Evolutionary conservation across 345 rosid genomes (phyloP), one percentile per base, ranked within the genome.

Genomic region (Kernera saxatilis): DNA sequence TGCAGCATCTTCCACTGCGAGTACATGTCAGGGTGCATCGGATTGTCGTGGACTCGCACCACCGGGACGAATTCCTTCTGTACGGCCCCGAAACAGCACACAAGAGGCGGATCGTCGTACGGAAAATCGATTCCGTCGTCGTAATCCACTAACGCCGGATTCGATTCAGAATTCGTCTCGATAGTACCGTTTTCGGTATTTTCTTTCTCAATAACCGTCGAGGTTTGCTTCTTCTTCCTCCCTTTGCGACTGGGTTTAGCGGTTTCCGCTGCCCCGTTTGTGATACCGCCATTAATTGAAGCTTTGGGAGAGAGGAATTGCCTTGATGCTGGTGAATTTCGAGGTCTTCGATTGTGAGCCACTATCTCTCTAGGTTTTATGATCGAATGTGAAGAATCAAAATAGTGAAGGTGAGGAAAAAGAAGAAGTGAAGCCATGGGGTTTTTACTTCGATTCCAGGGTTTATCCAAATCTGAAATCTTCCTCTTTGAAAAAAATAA

Each of bases 1-100:
- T 91, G 97, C 19, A 94, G 82, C 96, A 85, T 86, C 79, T 91
- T 94, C 97, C 97, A 91, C 74, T 86, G 79, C 15, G 95, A 89
- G 82, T 94, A 91, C 0, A 83, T 89, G 48, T 94, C 96, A 62
- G 88, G 96, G 51, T 94, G 91, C 95, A 86, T 84, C 64, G 72
- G 90, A 7, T 85, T 77, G 50, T 89, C 90, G 70, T 86, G 87
- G 41, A 84, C 94, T 77, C 97, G 78, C 62, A 91, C 97, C 39
- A 84, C 81, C 0, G 98, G 97, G 32, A 91, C 83, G 57, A 93
- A 93, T 60, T 93, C 98, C 75, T 84, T 87, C 78, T 80, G 89
- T 4, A 74, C 91, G 5, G 96, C 84, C 5, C 97, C 98, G 61
- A 93, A 91, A 70, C 96, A 93, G 88, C 97, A 89, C 17, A 91